These are phyloP conservation scores for Glebionis coronaria DNA, from an alignment of 129 eudicot genomes.

Conservation along the genomic window DNA sequence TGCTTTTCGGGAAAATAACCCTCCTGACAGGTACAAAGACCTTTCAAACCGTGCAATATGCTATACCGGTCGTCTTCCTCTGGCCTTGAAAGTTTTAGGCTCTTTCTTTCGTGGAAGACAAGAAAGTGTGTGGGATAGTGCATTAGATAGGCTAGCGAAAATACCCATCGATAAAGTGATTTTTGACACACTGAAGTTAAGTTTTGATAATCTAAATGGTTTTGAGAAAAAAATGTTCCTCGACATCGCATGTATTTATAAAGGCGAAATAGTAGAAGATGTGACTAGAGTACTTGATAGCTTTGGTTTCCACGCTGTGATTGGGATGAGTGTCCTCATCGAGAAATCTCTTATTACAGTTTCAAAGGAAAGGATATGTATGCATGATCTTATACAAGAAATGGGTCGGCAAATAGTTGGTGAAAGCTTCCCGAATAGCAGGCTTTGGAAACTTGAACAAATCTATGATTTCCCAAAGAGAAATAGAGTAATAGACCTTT, in stretches of 20 bases:
- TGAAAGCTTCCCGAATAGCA: no score
- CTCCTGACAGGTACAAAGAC: slow-evolving; percentile 4
- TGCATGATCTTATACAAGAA: slow-evolving; percentile 18
- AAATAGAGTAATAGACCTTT: no score
- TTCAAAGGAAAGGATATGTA: neutral
- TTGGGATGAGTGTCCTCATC: slow-evolving; percentile 4
- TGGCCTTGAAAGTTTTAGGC: slow-evolving; percentile 12
- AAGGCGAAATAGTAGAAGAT: neutral
- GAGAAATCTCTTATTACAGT: slow-evolving; percentile 1
- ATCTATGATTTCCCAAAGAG: no score
- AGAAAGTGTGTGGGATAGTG: slow-evolving; percentile 2
- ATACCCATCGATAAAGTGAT: neutral
- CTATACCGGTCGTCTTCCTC: neutral
- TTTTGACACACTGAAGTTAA: neutral
- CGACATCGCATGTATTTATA: slow-evolving; percentile 8
- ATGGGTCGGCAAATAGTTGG: neutral
- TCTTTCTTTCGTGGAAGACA: slow-evolving; percentile 12
- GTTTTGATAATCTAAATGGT: slow-evolving; percentile 2
- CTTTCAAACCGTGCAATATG: neutral
- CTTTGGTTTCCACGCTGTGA: neutral
- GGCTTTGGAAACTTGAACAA: no score
- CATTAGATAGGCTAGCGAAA: slow-evolving; percentile 8
- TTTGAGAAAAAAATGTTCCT: slow-evolving; percentile 1
- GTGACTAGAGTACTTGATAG: slow-evolving; percentile 13
- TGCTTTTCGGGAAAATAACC: slow-evolving; percentile 14